Evolutionary conservation across 192 early-diverging fungal species (phyloP).

Genomic region (Rhizophagus sp.): DNA sequence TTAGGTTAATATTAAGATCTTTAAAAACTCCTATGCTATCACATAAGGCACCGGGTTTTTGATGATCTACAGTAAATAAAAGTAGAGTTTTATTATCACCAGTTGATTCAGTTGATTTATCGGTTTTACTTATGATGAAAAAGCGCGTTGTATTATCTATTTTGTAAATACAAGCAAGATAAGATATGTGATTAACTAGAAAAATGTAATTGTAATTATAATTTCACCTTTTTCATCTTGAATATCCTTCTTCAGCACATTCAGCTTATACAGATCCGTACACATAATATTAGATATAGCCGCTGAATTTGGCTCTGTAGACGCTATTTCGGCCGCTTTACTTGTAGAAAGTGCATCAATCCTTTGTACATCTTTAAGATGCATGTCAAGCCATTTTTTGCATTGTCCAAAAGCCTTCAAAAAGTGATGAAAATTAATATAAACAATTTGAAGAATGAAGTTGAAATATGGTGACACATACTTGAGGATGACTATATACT

Average conservation of each 20-base stretch:
- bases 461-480: slow-evolving; percentile 47
- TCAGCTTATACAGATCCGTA: slow-evolving; percentile 74
- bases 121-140: slow-evolving; percentile 78
- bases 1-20: slow-evolving; percentile 77
- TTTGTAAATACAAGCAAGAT: not conserved
- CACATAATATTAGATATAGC: slow-evolving; percentile 82
- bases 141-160: slow-evolving; percentile 91
- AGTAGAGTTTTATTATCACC: slow-evolving; percentile 76
- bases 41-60: slow-evolving; percentile 83
- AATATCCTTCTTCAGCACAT: slow-evolving; percentile 75
- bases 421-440: not conserved
- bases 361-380: slow-evolving; percentile 72
- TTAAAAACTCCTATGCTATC: slow-evolving; percentile 85
- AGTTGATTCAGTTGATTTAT: slow-evolving; percentile 58
- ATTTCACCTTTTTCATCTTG: slow-evolving; percentile 67
- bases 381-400: slow-evolving; percentile 65
- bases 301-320: slow-evolving; percentile 72
- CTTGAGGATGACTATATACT: slow-evolving; percentile 72
- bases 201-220: not conserved
- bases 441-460: not conserved
- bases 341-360: slow-evolving; percentile 80
- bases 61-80: slow-evolving; percentile 92
- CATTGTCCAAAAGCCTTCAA: slow-evolving; percentile 81
- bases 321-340: slow-evolving; percentile 82
- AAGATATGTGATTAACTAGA: not conserved